Percentiles rank a stretch among this genome's conserved stretches.
phyloP scores from a whole-genome alignment of 2,329 filamentous ascomycete species.

The Xylogone sp. region DNA sequence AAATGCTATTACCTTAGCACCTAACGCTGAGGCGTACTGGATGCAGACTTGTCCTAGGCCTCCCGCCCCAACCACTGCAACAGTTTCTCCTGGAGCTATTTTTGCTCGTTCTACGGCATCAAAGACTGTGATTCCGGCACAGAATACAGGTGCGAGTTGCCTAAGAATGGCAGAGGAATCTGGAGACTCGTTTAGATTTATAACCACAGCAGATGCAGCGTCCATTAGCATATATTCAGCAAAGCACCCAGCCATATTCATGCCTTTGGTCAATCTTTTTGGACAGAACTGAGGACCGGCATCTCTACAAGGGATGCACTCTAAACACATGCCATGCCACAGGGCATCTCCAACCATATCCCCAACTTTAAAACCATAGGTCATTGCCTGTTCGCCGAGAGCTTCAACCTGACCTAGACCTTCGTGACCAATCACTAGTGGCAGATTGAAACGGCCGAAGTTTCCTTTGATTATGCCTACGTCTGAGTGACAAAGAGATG shows the following conservation, averaged over 20 bases:
- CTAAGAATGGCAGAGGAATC: not conserved
- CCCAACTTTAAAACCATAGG: not conserved
- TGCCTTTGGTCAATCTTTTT: not conserved
- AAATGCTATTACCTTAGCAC: slow-evolving; percentile 15
- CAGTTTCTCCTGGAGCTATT: slow-evolving; percentile 5
- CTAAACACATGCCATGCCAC: not conserved
- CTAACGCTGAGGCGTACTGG: slow-evolving; percentile 16
- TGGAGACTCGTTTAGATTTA: not conserved
- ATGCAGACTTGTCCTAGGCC: slow-evolving; percentile 15
- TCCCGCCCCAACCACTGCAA: slow-evolving; percentile 17
- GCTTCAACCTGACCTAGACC: not conserved
- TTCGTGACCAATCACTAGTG: not conserved
- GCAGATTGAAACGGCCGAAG: not conserved
- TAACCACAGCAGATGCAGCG: not conserved
- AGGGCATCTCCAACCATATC: not conserved
- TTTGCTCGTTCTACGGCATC: not conserved
- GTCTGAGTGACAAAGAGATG: not conserved
- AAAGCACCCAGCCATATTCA: not conserved
- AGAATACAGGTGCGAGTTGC: not conserved
- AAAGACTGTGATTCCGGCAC: not conserved
- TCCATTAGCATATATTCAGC: not conserved
- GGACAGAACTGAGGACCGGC: not conserved
- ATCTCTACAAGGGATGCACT: not conserved
- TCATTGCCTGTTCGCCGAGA: not conserved
- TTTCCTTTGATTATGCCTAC: not conserved